Percentiles rank a stretch among this genome's conserved stretches.
These are phyloP conservation scores for Thermochaetoides dissita DNA, from an alignment of 2,329 filamentous ascomycete genomes.

Conservation along the genomic window DNA sequence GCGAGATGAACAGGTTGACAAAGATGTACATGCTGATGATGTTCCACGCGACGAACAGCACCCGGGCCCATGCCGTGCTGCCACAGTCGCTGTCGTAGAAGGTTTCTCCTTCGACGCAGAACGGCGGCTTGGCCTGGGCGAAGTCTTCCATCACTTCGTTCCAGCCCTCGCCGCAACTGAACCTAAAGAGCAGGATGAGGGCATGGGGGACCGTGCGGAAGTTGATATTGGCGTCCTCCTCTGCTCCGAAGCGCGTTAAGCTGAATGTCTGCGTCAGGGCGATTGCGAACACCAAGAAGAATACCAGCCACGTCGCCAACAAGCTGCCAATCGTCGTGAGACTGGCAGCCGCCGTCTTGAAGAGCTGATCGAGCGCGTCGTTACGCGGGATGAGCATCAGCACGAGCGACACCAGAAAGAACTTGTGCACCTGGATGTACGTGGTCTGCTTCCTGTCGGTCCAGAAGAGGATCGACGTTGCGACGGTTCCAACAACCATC, in stretches of 20 bases:
- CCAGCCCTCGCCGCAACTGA: constrained; percentile 92
- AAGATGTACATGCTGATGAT: constrained; percentile 99
- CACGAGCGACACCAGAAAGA: constrained; percentile 81
- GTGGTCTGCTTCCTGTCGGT: constrained; percentile 42
- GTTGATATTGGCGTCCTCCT: constrained; percentile 69
- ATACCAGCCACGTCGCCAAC: constrained; percentile 89
- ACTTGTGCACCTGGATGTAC: constrained; percentile 76
- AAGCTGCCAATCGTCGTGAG: constrained; percentile 81
- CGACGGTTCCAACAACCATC: constrained; percentile 64
- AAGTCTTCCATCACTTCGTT: constrained; percentile 95
- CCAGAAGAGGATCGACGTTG: constrained; percentile 67
- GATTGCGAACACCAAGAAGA: constrained; percentile 93
- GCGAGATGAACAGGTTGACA: constrained; percentile 91
- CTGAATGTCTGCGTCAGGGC: constrained; percentile 93
- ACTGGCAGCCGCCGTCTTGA: constrained; percentile 95
- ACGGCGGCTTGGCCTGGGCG: constrained; percentile 62
- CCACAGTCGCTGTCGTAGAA: constrained; percentile 91
- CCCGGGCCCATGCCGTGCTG: constrained; percentile 73
- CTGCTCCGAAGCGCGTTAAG: constrained; percentile 68
- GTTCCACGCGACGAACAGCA: constrained; percentile 92
- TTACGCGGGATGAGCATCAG: constrained; percentile 88
- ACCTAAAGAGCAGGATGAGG: constrained; percentile 81
- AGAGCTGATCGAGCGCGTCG: constrained; percentile 91
- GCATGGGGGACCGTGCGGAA: constrained; percentile 90
- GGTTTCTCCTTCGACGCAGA: constrained; percentile 56